phyloP scores from a whole-genome alignment of 805 yeast genomes.

The Wickerhamomyces hampshirensis region DNA sequence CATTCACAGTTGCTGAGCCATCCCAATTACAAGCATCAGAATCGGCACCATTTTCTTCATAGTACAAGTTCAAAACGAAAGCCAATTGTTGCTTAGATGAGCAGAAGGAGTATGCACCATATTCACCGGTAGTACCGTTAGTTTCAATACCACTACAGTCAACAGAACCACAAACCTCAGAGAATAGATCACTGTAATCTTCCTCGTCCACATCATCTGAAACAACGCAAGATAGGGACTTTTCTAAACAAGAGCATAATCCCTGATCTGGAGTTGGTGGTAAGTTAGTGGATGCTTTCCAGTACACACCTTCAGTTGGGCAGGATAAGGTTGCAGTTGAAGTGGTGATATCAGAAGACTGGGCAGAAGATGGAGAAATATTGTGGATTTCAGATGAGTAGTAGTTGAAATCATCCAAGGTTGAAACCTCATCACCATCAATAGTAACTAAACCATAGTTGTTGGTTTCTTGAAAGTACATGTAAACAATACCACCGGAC shows the following conservation, averaged over 20 bases:
- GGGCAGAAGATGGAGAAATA: slow-evolving; percentile 49
- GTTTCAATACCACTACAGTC: slow-evolving; percentile 57
- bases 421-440: slow-evolving; percentile 39
- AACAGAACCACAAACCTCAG: slow-evolving; percentile 50
- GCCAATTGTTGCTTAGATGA: slow-evolving; percentile 59
- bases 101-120: slow-evolving; percentile 76
- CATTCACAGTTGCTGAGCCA: slow-evolving; percentile 57
- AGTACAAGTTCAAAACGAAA: slow-evolving; percentile 62
- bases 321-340: slow-evolving; percentile 48
- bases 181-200: slow-evolving; percentile 58
- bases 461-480: slow-evolving; percentile 76
- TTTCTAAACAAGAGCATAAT: slow-evolving; percentile 59
- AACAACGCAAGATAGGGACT: slow-evolving; percentile 57
- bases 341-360: slow-evolving; percentile 34
- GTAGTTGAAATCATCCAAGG: slow-evolving; percentile 60
- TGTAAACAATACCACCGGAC: slow-evolving; percentile 89
- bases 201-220: slow-evolving; percentile 44
- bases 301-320: slow-evolving; percentile 50
- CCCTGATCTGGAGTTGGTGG: slow-evolving; percentile 76
- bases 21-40: slow-evolving; percentile 58
- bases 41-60: slow-evolving; percentile 38
- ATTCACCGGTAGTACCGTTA: slow-evolving; percentile 60
- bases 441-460: slow-evolving; percentile 68
- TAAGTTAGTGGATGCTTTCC: slow-evolving; percentile 63
- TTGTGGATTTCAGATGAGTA: slow-evolving; percentile 53